phyloP scores from a whole-genome alignment of 2,329 filamentous ascomycete species.

The Colletotrichum tanaceti region DNA sequence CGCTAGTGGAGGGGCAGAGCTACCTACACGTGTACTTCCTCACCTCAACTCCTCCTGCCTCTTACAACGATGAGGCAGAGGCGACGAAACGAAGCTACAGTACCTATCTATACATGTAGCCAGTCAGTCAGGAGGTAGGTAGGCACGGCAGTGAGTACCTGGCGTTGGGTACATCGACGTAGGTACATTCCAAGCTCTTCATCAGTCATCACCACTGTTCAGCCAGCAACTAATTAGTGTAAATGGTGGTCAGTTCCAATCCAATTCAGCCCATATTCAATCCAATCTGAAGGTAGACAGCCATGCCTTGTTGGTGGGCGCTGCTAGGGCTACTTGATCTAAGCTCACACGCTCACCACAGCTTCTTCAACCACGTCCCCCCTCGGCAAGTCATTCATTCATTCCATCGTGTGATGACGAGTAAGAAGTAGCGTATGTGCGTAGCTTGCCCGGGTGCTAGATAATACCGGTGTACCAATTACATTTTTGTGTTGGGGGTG shows the following conservation, averaged over 20 bases:
- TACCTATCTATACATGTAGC: no score
- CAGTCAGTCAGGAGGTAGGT: no score
- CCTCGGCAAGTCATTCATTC: conserved; percentile 13
- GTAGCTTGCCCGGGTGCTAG: no score
- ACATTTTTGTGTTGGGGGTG: not conserved
- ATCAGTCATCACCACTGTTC: no score
- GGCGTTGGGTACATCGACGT: not conserved
- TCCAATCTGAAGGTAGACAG: not conserved
- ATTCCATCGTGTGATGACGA: conserved; percentile 20
- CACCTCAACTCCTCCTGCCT: not conserved
- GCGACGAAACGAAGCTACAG: not conserved
- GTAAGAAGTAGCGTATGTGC: not conserved
- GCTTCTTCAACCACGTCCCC: conserved; percentile 1
- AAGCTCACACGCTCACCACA: not conserved
- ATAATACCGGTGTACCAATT: not conserved
- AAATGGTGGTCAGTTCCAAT: not conserved
- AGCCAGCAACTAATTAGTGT: not conserved
- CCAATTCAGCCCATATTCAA: not conserved
- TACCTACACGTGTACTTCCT: no score
- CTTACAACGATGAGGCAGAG: not conserved
- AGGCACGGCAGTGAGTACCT: no score
- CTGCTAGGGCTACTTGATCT: not conserved
- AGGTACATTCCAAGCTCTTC: not conserved
- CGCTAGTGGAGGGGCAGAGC: conserved; percentile 4
- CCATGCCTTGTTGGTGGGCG: not conserved